Evolutionary conservation across 2,329 filamentous ascomycete genomes (phyloP), one percentile per base, ranked within the genome.

Genomic region (Phialocephala sp.): DNA sequence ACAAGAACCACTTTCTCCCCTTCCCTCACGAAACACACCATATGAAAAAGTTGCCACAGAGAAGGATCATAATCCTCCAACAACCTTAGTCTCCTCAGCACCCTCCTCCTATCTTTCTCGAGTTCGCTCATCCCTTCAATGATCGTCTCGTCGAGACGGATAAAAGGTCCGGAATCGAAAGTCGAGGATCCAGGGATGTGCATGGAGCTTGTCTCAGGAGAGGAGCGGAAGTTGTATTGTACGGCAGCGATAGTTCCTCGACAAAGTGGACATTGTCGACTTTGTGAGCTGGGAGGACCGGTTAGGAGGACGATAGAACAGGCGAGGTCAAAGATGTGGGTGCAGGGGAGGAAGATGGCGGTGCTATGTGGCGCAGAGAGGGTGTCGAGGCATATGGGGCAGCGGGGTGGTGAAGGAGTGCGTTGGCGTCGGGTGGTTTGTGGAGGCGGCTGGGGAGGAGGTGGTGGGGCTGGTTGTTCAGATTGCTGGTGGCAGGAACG

Each of bases 211-310:
- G 24, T 50, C n/a, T 24, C 11, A 11, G 45, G 45, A 50, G 45
- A 50, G 45, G 50, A 54, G 50, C 27, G 24, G 27, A 54, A 54
- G 50, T 54, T 35, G 15, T 54, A 35, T 35, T 54, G 50, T 54
- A 54, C 50, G 24, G 22, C 27, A 12, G 22, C 24, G 22, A 54
- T 54, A 4, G 11, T 27, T 3, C 4, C 24, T 14, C 50, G 24
- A 35, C 50, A 54, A 18, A 32, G 22, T 14, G 50, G 50, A 54
- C 50, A 54, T 35, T 32, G 50, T 6, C 50, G 50, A 8, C 22
- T 8, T 18, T 32, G 50, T 27, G 24, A 22, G 14, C 22, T 9
- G 8, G 50, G 50, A 32, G 24, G 50, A 18, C 50, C 24, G 14
- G 50, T 54, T 8, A 54, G 24, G 50, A 54, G 50, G 9, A 12